Percentiles rank a stretch among this genome's conserved stretches.
phyloP scores from a whole-genome alignment of 768 basidiomycete genomes.

The Neoboletus magnificus region DNA sequence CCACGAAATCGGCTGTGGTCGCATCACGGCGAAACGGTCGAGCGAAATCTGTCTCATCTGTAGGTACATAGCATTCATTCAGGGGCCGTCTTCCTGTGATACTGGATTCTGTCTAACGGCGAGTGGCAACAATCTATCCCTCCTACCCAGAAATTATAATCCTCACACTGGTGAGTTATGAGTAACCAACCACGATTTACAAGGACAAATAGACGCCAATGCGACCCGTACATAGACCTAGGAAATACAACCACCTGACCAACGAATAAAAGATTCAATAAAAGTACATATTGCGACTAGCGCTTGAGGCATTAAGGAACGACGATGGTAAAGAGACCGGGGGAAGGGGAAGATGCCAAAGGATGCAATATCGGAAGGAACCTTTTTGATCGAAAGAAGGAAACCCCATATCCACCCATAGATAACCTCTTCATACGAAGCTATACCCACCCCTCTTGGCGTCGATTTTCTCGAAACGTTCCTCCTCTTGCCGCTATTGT shows the following conservation, averaged over 20 bases:
- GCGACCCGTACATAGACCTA: neutral
- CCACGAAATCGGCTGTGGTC: neutral
- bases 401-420: neutral
- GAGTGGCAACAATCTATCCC: no score
- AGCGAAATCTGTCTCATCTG: neutral
- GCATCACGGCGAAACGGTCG: neutral
- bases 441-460: constrained; percentile 82
- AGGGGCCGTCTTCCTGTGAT: neutral
- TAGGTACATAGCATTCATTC: neutral
- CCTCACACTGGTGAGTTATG: neutral
- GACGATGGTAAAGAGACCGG: neutral
- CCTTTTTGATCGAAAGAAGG: neutral
- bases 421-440: constrained; percentile 58
- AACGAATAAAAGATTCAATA: neutral
- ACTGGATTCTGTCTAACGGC: no score
- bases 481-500: constrained; percentile 67
- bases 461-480: constrained; percentile 87
- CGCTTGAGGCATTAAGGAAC: neutral
- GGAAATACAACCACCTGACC: neutral
- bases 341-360: neutral
- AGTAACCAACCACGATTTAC: neutral
- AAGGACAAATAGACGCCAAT: neutral
- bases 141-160: no score
- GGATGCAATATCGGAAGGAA: neutral
- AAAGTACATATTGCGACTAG: neutral